phyloP scores from a whole-genome alignment of 2,329 filamentous ascomycete species.

The Trichoderma sp. region DNA sequence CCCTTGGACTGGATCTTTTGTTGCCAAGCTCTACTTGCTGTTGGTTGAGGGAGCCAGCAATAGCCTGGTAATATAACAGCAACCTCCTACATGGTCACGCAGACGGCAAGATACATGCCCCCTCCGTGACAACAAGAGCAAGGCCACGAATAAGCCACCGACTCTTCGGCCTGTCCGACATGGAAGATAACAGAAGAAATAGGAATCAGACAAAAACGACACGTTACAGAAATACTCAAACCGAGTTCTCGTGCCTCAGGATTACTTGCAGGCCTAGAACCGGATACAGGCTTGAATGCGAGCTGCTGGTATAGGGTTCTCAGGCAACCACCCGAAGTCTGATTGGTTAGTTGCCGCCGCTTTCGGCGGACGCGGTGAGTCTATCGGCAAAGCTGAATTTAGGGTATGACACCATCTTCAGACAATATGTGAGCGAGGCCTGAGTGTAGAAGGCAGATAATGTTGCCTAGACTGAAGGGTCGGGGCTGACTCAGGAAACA shows the following conservation, averaged over 20 bases:
- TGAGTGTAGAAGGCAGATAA: neutral
- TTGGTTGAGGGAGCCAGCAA: neutral
- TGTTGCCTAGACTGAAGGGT: neutral
- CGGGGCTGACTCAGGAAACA: neutral
- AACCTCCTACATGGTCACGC: neutral
- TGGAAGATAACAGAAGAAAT: neutral
- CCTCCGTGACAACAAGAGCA: neutral
- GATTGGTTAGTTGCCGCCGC: slow-evolving; percentile 8
- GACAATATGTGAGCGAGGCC: neutral
- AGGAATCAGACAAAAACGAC: neutral
- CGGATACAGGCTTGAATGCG: neutral
- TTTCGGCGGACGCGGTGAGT: neutral
- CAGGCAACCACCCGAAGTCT: neutral
- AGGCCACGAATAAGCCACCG: neutral
- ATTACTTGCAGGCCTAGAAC: neutral
- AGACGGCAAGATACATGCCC: neutral
- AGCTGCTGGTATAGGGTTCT: neutral
- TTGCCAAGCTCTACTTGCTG: neutral
- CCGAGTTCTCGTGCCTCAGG: neutral
- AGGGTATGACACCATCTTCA: neutral
- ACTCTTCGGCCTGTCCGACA: neutral
- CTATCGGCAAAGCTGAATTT: neutral
- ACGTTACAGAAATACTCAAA: neutral
- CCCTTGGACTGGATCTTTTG: neutral
- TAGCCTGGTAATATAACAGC: neutral